Evolutionary conservation across 2,329 filamentous ascomycete genomes (phyloP).

Genomic region (Zasmidium cellare): DNA sequence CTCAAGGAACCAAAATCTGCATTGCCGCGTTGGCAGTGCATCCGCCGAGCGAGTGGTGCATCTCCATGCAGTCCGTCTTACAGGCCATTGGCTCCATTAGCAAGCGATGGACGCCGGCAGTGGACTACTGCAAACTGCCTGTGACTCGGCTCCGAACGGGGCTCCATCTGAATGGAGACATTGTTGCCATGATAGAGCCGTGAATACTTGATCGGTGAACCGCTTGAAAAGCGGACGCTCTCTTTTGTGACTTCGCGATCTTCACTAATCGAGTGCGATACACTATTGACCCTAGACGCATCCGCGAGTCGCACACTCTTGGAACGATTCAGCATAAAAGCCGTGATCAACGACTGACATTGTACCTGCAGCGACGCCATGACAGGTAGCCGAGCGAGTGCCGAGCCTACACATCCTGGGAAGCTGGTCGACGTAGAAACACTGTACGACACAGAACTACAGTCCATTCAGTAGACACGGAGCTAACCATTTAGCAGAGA

Average conservation of each 20-base stretch:
- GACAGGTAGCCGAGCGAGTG: neutral
- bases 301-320: too few species aligned
- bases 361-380: neutral
- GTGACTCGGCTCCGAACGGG: neutral
- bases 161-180: neutral
- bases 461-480: neutral
- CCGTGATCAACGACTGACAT: neutral
- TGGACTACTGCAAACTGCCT: neutral
- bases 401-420: neutral
- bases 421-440: slow-evolving; percentile 14
- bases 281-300: neutral
- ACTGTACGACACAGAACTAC: slow-evolving; percentile 4
- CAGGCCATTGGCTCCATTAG: neutral
- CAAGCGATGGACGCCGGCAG: neutral
- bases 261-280: neutral
- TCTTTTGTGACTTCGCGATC: neutral
- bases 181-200: neutral
- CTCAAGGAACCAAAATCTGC: too few species aligned
- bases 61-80: neutral
- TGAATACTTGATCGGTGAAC: neutral
- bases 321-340: neutral
- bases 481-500: slow-evolving; percentile 2
- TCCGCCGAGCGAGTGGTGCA: too few species aligned
- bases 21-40: too few species aligned
- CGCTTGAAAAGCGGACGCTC: neutral